phyloP scores from a whole-genome alignment of 2,329 filamentous ascomycete genomes.

The Cercospora sesami region DNA sequence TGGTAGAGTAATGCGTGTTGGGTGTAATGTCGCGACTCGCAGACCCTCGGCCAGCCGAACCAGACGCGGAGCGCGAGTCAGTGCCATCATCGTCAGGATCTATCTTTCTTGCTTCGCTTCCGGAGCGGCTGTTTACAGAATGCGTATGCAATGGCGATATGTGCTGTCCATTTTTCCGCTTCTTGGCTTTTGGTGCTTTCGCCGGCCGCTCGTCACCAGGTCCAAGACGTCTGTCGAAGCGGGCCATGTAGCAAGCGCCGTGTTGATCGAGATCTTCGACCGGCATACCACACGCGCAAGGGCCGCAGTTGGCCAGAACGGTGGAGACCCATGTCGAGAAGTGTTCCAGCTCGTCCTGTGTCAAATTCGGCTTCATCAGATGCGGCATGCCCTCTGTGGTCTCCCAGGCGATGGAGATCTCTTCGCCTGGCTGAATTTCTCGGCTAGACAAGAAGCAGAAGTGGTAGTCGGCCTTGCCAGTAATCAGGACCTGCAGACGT shows the following conservation, averaged over 20 bases:
- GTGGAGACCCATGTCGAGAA: conserved; percentile 65
- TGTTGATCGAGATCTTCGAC: conserved; percentile 5
- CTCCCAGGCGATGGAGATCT: conserved; percentile 66
- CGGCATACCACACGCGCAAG: conserved; percentile 67
- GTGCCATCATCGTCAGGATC: conserved; percentile 57
- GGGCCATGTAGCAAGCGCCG: conserved; percentile 7
- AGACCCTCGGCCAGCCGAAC: conserved; percentile 57
- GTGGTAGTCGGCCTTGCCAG: conserved; percentile 75
- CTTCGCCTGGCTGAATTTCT: conserved; percentile 70
- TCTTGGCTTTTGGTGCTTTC: conserved; percentile 48
- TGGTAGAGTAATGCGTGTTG: conserved; percentile 53
- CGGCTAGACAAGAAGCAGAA: conserved; percentile 89
- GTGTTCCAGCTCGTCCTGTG: conserved; percentile 30
- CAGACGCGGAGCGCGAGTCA: conserved; percentile 59
- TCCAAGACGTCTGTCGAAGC: conserved; percentile 37
- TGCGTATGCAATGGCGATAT: conserved; percentile 57
- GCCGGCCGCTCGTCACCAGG: conserved; percentile 29
- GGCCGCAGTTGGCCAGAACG: conserved; percentile 74
- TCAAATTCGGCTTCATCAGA: conserved; percentile 24
- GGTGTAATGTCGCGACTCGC: conserved; percentile 64
- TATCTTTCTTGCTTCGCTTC: conserved; percentile 57
- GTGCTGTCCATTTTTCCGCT: conserved; percentile 50
- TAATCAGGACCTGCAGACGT: conserved; percentile 81
- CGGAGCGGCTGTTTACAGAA: conserved; percentile 59
- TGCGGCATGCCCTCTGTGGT: conserved; percentile 41